These are phyloP conservation scores for Acorus gramineus DNA, from an alignment of 106 monocot species.

Conservation along the genomic window DNA sequence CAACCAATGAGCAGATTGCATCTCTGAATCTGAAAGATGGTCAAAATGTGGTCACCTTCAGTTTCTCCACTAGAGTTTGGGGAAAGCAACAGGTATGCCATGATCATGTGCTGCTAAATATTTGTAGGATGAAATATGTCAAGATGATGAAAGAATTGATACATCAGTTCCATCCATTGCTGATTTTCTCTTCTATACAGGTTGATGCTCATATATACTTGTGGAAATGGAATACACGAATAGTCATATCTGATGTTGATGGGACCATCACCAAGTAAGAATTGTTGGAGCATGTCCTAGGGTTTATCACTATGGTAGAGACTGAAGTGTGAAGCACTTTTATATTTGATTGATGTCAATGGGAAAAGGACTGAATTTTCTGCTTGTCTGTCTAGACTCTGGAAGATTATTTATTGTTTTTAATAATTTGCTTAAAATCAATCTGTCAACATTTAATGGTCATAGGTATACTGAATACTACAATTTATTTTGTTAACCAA, in stretches of 20 bases:
- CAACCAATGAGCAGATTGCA: constrained; percentile 80
- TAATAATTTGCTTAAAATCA: no score
- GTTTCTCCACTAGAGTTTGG: constrained; percentile 76
- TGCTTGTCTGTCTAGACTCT: no score
- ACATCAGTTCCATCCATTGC: no score
- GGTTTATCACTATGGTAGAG: neutral
- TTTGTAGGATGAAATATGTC: no score
- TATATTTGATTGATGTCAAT: no score
- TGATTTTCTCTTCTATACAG: constrained; percentile 30
- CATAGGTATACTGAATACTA: no score
- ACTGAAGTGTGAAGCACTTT: no score
- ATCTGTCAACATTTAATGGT: no score
- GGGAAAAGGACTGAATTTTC: no score
- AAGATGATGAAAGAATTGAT: no score
- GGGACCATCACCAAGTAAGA: constrained; percentile 96
- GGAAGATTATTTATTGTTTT: no score
- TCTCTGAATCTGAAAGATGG: constrained; percentile 83
- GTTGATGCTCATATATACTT: constrained; percentile 92
- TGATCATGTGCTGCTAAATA: constrained; percentile 1
- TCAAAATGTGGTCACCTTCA: constrained; percentile 81
- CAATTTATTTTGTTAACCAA: no score
- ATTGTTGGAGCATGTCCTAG: neutral
- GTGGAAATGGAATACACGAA: constrained; percentile 97
- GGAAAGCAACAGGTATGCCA: constrained; percentile 74
- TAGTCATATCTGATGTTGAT: constrained; percentile 98